A percentile compares a stretch with the other conserved stretches of the same genome.
Evolutionary conservation across 306 rosid genomes (phyloP).

Genomic region (Ziziphus jujuba): DNA sequence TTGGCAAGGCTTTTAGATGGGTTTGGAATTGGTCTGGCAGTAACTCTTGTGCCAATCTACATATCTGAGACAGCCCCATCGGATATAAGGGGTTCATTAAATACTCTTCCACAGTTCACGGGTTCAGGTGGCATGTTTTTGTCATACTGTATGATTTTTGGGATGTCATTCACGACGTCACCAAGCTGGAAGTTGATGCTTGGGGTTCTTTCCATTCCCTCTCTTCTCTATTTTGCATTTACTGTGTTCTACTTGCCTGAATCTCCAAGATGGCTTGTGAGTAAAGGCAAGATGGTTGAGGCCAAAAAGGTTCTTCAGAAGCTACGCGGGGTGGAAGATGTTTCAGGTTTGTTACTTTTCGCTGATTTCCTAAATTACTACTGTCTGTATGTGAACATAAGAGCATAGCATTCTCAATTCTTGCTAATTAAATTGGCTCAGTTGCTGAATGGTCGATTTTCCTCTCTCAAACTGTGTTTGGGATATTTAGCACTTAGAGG

Average conservation of each 20-base stretch:
- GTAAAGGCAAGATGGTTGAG: conserved; percentile 79
- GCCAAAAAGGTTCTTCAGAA: conserved; percentile 73
- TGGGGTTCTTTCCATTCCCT: conserved; percentile 70
- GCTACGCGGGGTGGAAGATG: conserved; percentile 81
- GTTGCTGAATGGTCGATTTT: too few relatives aligned
- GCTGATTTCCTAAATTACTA: background rate
- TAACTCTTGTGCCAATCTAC: conserved; percentile 70
- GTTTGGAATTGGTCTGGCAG: conserved; percentile 85
- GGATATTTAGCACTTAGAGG: too few relatives aligned
- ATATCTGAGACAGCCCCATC: conserved; percentile 87
- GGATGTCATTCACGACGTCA: conserved; percentile 51
- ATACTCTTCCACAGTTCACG: conserved; percentile 81
- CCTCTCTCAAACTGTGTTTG: too few relatives aligned
- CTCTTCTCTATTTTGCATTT: conserved; percentile 54
- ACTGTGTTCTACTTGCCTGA: conserved; percentile 76
- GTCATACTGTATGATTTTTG: conserved; percentile 72
- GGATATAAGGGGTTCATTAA: conserved; percentile 73
- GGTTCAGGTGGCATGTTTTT: conserved; percentile 85
- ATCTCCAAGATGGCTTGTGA: conserved; percentile 90
- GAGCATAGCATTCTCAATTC: background rate
- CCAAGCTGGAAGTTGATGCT: conserved; percentile 85
- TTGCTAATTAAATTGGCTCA: too few relatives aligned
- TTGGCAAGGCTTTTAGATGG: conserved; percentile 72
- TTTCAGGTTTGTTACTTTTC: conserved; percentile 55
- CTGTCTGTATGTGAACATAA: background rate